These are phyloP conservation scores for Aspergillus unguis DNA, from an alignment of 2,329 filamentous ascomycete species.

Conservation along the genomic window DNA sequence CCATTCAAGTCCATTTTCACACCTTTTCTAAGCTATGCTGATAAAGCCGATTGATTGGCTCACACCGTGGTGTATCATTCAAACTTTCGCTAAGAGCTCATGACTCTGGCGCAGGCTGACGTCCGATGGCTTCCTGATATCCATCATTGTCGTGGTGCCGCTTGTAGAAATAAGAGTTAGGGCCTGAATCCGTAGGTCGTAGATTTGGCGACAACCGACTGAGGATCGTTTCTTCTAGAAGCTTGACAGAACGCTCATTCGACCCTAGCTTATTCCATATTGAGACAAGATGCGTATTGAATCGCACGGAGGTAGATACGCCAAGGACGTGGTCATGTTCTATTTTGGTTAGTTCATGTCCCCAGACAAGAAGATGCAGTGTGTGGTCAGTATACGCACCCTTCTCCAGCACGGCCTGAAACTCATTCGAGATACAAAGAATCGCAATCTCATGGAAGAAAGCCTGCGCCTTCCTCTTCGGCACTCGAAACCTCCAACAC, in stretches of 20 bases:
- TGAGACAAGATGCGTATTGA: constrained; percentile 82
- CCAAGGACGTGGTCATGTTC: constrained; percentile 84
- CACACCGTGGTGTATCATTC: background rate
- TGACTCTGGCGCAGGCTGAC: background rate
- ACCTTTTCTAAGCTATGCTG: background rate
- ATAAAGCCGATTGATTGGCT: background rate
- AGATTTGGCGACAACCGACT: constrained; percentile 70
- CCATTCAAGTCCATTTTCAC: background rate
- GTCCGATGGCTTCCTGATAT: constrained; percentile 55
- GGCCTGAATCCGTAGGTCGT: constrained; percentile 59
- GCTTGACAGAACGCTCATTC: constrained; percentile 74
- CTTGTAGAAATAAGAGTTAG: constrained; percentile 64
- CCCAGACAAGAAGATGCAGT: background rate
- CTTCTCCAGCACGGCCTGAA: constrained; percentile 69
- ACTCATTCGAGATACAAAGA: constrained; percentile 37
- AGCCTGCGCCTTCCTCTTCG: constrained; percentile 64
- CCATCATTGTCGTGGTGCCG: constrained; percentile 84
- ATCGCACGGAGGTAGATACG: constrained; percentile 79
- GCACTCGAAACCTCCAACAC: constrained; percentile 87
- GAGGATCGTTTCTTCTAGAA: constrained; percentile 68
- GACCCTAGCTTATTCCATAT: constrained; percentile 90
- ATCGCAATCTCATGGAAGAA: constrained; percentile 39
- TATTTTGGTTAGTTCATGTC: constrained; percentile 31
- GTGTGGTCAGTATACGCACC: constrained; percentile 49
- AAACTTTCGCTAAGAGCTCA: background rate